A percentile compares a stretch with the other conserved stretches of the same genome.
phyloP scores from a whole-genome alignment of 768 basidiomycete species.

The Calocybe indica region DNA sequence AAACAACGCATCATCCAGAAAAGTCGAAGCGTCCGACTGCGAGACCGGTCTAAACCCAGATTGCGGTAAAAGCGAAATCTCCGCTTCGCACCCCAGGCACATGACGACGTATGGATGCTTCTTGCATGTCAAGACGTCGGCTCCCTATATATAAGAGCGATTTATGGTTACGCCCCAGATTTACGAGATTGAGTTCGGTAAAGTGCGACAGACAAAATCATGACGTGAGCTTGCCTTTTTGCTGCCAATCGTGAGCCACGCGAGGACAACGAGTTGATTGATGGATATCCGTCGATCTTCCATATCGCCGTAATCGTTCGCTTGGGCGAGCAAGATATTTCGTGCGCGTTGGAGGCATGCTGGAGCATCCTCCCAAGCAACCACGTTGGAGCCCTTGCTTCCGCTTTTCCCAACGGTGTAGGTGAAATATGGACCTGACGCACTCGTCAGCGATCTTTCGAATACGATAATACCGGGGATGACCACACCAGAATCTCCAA shows the following conservation, averaged over 20 bases:
- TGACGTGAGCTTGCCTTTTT: slow-evolving; percentile 22
- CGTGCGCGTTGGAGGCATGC: not conserved
- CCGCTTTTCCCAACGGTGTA: slow-evolving; percentile 10
- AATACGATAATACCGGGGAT: not conserved
- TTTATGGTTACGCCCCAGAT: too few relatives aligned
- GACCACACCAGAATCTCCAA: slow-evolving; percentile 21
- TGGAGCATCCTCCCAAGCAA: not conserved
- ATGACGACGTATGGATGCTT: slow-evolving; percentile 22
- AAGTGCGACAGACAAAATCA: not conserved
- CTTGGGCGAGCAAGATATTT: not conserved
- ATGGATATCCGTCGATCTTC: not conserved
- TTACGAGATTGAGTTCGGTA: too few relatives aligned
- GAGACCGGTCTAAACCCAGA: slow-evolving; percentile 11
- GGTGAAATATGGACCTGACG: slow-evolving; percentile 25
- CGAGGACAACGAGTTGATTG: slow-evolving; percentile 15
- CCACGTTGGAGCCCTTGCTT: not conserved
- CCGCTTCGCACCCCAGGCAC: slow-evolving; percentile 32
- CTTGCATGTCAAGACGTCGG: slow-evolving; percentile 18
- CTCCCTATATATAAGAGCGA: slow-evolving; percentile 9
- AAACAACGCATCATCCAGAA: not conserved
- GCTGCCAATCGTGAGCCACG: slow-evolving; percentile 33
- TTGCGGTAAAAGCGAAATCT: slow-evolving; percentile 22
- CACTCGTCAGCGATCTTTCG: not conserved
- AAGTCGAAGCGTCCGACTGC: not conserved
- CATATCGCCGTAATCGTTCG: not conserved